phyloP scores from a whole-genome alignment of 352 stramenopile genomes.

The Globisporangium parvum region DNA sequence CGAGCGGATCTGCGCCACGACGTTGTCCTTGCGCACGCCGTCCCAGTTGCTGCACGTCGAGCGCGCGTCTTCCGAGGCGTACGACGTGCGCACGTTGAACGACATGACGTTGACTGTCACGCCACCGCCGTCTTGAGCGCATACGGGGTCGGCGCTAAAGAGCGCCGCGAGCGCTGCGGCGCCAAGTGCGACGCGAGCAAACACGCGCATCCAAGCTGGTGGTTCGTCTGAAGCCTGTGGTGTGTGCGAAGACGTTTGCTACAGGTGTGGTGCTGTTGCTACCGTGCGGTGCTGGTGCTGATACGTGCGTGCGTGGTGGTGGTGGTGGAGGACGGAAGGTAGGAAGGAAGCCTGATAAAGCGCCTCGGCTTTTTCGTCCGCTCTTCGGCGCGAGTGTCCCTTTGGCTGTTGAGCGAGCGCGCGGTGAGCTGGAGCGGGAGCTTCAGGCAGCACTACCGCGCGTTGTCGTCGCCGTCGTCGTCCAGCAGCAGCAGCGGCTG shows the following conservation, averaged over 20 bases:
- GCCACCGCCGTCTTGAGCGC: constrained; percentile 15
- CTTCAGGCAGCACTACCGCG: too few relatives aligned
- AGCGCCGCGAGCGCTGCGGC: constrained; percentile 3
- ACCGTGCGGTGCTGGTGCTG: neutral
- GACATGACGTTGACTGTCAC: constrained; percentile 59
- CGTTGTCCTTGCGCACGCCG: constrained; percentile 56
- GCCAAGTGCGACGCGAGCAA: neutral
- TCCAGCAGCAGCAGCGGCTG: too few relatives aligned
- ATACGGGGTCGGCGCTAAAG: neutral
- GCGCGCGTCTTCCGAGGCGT: constrained; percentile 31
- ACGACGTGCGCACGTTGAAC: constrained; percentile 78
- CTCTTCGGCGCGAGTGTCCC: too few relatives aligned
- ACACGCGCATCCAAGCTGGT: neutral
- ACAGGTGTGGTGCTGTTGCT: neutral
- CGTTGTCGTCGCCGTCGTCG: too few relatives aligned
- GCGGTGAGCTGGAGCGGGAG: too few relatives aligned
- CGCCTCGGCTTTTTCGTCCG: too few relatives aligned
- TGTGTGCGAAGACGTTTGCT: neutral
- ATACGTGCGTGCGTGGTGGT: too few relatives aligned
- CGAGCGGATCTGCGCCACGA: constrained; percentile 46
- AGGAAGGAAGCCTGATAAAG: too few relatives aligned
- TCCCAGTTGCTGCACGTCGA: constrained; percentile 56
- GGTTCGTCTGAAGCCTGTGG: neutral
- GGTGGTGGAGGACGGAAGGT: too few relatives aligned
- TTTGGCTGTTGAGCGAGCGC: too few relatives aligned